These are phyloP conservation scores for Crithidia bombi DNA, from an alignment of 208 protist species.

Conservation along the genomic window DNA sequence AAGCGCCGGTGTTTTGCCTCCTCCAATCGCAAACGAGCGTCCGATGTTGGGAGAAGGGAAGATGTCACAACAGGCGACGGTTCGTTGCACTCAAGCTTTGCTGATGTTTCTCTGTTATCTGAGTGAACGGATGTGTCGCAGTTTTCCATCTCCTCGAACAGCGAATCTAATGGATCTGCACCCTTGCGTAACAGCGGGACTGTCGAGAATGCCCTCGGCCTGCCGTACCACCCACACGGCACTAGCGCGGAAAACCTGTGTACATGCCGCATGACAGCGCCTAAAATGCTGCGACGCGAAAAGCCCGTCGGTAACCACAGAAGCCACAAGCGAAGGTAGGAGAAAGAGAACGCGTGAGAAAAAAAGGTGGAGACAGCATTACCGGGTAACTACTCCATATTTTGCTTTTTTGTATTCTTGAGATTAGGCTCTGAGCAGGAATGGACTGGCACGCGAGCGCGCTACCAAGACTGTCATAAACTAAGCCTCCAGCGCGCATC, in stretches of 20 bases:
- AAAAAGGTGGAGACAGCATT: background rate
- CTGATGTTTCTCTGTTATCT: background rate
- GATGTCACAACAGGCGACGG: background rate
- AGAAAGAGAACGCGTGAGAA: background rate
- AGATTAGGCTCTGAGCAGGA: no score
- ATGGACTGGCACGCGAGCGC: no score
- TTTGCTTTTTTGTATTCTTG: no score
- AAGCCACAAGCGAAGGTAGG: constrained; percentile 1
- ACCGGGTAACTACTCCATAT: no score
- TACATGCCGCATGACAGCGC: background rate
- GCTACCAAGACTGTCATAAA: no score
- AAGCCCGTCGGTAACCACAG: no score
- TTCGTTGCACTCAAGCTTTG: background rate
- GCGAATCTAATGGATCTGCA: constrained; percentile 16
- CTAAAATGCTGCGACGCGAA: background rate
- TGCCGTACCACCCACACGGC: background rate
- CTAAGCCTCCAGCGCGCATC: no score
- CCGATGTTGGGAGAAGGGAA: background rate
- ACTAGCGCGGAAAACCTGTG: background rate
- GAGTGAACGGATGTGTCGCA: constrained; percentile 26
- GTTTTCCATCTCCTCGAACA: constrained; percentile 39
- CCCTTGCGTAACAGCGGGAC: background rate
- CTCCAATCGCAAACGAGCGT: constrained; percentile 26
- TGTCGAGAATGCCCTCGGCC: constrained; percentile 1
- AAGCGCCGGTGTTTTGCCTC: constrained; percentile 30